Percentiles rank a stretch among this genome's conserved stretches.
Conservation (phyloP, 2,329 filamentous ascomycete genomes). For the Pseudogymnoascus sp. region DNA sequence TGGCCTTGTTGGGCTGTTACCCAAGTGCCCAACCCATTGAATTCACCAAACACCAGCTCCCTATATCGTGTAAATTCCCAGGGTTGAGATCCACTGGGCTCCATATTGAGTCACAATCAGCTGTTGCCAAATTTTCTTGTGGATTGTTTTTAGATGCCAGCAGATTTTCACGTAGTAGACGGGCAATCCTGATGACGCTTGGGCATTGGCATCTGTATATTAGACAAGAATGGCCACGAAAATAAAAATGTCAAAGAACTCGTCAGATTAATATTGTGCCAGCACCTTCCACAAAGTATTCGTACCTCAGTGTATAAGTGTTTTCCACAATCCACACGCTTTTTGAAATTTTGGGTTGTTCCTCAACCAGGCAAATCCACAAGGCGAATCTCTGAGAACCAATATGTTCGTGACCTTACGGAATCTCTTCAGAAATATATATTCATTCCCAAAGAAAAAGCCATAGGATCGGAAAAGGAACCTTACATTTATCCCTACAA, state of each 20-base stretch:
- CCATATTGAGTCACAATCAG: slow-evolving; percentile 6
- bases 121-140: slow-evolving; percentile 1
- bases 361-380: neutral
- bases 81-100: neutral
- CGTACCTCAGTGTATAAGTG: slow-evolving; percentile 6
- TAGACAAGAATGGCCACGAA: slow-evolving; percentile 6
- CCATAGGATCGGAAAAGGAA: slow-evolving; percentile 5
- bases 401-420: slow-evolving; percentile 8
- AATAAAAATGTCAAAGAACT: neutral
- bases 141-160: neutral
- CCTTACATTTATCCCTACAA: slow-evolving; percentile 8
- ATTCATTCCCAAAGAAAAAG: slow-evolving; percentile 6
- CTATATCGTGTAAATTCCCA: neutral
- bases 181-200: slow-evolving; percentile 1
- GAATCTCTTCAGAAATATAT: slow-evolving; percentile 6
- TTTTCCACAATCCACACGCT: slow-evolving; percentile 1
- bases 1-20: neutral
- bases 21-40: neutral
- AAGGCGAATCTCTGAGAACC: slow-evolving; percentile 7
- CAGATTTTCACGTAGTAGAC: neutral
- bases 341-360: slow-evolving; percentile 3
- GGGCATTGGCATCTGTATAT: slow-evolving; percentile 1
- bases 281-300: neutral
- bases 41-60: slow-evolving; percentile 1
- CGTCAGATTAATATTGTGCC: slow-evolving; percentile 3